phyloP scores from a whole-genome alignment of 108 stramenopile species.

The Nitzschia sp. region DNA sequence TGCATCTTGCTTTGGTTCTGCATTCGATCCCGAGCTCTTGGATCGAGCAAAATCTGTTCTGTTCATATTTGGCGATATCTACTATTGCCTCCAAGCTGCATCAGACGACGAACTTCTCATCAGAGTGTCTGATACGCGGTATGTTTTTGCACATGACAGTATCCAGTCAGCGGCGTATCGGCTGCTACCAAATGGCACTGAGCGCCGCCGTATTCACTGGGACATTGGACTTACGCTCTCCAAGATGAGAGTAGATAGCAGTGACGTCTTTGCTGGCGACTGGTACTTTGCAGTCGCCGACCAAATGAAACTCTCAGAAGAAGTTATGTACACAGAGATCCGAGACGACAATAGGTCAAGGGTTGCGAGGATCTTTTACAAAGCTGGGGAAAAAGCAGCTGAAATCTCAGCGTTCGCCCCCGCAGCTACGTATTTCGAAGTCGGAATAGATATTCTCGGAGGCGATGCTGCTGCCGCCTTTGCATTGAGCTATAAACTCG shows the following conservation, averaged over 20 bases:
- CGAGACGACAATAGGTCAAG: not conserved
- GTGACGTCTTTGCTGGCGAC: not conserved
- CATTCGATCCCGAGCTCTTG: constrained; percentile 8
- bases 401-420: not conserved
- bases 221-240: constrained; percentile 1
- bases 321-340: not conserved
- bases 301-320: not conserved
- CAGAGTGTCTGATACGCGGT: not conserved
- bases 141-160: not conserved
- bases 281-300: not conserved
- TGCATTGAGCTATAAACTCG: not conserved
- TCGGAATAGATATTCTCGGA: not conserved
- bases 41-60: constrained; percentile 1
- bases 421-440: not conserved
- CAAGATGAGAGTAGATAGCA: not conserved
- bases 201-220: not conserved
- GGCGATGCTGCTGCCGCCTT: not conserved
- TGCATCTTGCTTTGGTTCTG: constrained; percentile 8
- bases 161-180: not conserved
- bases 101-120: constrained; percentile 2
- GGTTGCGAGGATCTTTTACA: not conserved
- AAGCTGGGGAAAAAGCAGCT: not conserved
- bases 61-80: not conserved
- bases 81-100: not conserved
- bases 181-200: not conserved